Conservation (phyloP, 176 grass and related monocot genomes). For the Cenchrus americanus region DNA sequence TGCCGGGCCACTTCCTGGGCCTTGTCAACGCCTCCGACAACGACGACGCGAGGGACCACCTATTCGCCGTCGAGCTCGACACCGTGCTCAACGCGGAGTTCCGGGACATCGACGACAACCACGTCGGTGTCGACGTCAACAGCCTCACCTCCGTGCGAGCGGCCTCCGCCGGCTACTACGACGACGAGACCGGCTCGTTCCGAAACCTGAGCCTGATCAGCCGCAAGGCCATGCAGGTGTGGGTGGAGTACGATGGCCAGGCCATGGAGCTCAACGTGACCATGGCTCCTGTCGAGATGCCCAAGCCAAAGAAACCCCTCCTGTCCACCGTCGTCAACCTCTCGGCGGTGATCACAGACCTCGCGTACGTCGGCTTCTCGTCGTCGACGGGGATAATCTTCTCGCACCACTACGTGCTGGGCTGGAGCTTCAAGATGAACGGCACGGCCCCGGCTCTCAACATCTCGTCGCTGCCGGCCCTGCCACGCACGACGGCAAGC, state of each 20-base stretch:
- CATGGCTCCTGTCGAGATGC: constrained; percentile 31
- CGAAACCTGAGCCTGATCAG: constrained; percentile 38
- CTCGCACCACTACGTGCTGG: constrained; percentile 45
- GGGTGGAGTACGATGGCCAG: constrained; percentile 52
- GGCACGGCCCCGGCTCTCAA: constrained; percentile 38
- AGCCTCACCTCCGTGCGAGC: constrained; percentile 43
- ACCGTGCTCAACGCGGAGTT: constrained; percentile 50
- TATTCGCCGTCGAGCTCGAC: constrained; percentile 73
- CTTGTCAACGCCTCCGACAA: constrained; percentile 44
- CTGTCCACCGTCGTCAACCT: constrained; percentile 33
- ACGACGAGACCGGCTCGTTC: constrained; percentile 35
- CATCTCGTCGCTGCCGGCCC: constrained; percentile 29
- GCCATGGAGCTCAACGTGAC: constrained; percentile 41
- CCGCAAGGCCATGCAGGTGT: constrained; percentile 49
- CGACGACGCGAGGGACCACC: constrained; percentile 19
- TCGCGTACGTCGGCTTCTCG: constrained; percentile 55
- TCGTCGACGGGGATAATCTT: constrained; percentile 39
- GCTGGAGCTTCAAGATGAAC: constrained; percentile 55
- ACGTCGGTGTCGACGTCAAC: constrained; percentile 61
- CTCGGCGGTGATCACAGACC: constrained; percentile 31
- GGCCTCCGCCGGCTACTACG: constrained; percentile 42
- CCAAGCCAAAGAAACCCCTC: constrained; percentile 42
- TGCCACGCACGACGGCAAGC: constrained; percentile 3
- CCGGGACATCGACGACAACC: constrained; percentile 58
- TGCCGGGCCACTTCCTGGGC: constrained; percentile 48